These are phyloP conservation scores for Lindgomyces ingoldianus DNA, from an alignment of 495 filamentous ascomycete genomes.

Conservation along the genomic window DNA sequence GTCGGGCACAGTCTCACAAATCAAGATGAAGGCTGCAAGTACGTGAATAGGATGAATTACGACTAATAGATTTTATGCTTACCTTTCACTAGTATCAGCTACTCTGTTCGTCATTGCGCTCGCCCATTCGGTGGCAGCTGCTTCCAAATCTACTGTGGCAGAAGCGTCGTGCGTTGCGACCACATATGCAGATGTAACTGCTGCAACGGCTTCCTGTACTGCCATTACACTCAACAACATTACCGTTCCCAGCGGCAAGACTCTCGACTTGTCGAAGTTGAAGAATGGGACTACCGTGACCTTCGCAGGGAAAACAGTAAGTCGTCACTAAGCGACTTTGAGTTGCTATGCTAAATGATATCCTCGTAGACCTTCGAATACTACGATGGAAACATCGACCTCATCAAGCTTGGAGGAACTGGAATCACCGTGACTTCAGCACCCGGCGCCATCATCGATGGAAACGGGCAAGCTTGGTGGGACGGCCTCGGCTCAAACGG, in stretches of 20 bases:
- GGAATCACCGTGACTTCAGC: slow-evolving; percentile 53
- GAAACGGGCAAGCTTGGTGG: slow-evolving; percentile 54
- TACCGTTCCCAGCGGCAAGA: slow-evolving; percentile 52
- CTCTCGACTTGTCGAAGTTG: slow-evolving; percentile 52
- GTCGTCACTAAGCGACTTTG: background rate
- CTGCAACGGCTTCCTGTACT: slow-evolving; percentile 43
- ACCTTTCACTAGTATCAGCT: background rate
- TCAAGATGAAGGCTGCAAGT: background rate
- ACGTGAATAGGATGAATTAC: background rate
- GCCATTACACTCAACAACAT: slow-evolving; percentile 50
- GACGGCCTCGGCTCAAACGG: slow-evolving; percentile 55
- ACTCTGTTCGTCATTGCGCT: background rate
- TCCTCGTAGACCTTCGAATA: slow-evolving; percentile 56
- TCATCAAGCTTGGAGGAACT: slow-evolving; percentile 53
- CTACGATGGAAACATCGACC: slow-evolving; percentile 53
- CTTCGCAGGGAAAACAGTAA: slow-evolving; percentile 12
- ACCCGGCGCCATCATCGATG: slow-evolving; percentile 49
- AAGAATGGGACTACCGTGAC: slow-evolving; percentile 49
- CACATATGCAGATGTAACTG: background rate
- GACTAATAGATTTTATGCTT: background rate
- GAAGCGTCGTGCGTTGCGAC: background rate
- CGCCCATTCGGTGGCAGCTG: background rate
- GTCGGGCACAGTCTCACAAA: background rate
- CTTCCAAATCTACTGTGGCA: background rate
- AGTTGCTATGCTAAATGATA: slow-evolving; percentile 46